Evolutionary conservation across 805 yeast genomes (phyloP), one percentile per base, ranked within the genome.

Genomic region (Candida odintsovae): DNA sequence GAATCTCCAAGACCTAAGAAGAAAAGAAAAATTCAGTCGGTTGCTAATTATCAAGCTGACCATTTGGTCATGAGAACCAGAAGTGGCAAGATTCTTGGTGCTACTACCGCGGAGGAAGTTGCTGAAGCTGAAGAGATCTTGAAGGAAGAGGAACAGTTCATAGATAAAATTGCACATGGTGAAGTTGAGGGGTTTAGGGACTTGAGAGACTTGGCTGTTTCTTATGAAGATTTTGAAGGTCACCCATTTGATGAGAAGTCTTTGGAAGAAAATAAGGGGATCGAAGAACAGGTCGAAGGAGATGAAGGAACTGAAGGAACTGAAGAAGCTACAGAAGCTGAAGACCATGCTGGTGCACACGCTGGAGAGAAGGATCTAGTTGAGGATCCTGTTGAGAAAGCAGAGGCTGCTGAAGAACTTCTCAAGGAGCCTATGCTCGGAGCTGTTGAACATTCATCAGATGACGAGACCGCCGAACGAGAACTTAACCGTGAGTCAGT

Each of bases 21-120:
- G 13, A 38, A 29, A 13, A n/a, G 6, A 10, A 15, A 36, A 36
- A 13, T 9, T 20, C 16, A 12, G 6, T 16, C 39, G 20, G n/a
- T 20, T 20, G 23, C 25, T 13, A 25, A 36, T 36, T 36, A 36
- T 20, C 16, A 19, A 19, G 16, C 22, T 13, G 23, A 19, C 19
- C 63, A 56, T 40, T 54, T 59, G 11, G 47, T 57, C 4, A 62
- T 62, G 62, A 52, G 52, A 39, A 64, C 65, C 1, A 46, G 67
- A 43, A 64, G 67, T 42, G 68, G 68, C 3, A 52, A 50, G 4
- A 50, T 56, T 13, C 42, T 64, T 42, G 67, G 65, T 33, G 67
- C 64, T 4, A 54, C 50, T 21, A 54, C 63, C 1, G 55, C 51
- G 6, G 53, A 50, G 5, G 62, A 61, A 20, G 45, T 59, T 9